Evolutionary conservation across 352 stramenopile species (phyloP).

Genomic region (Paralagenidium karlingii): DNA sequence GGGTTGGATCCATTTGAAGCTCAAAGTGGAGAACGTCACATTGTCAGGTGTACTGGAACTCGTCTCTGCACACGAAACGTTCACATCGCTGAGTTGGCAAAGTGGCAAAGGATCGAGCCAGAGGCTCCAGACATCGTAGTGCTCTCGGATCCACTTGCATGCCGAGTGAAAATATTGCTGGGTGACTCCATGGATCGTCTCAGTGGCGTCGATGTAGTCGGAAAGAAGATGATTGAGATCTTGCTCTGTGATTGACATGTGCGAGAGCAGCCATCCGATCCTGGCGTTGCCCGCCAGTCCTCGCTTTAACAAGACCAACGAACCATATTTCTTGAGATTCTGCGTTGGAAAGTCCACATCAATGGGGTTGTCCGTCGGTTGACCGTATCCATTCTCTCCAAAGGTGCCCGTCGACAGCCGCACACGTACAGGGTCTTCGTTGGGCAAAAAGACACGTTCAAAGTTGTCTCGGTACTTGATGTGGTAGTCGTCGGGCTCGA

Average conservation of each 20-base stretch:
- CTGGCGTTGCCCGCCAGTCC: neutral
- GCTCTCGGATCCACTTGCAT: slow-evolving; percentile 17
- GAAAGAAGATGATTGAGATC: slow-evolving; percentile 23
- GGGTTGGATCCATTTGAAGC: too few relatives aligned
- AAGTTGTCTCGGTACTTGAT: slow-evolving; percentile 18
- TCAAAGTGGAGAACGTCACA: too few relatives aligned
- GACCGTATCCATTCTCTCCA: slow-evolving; percentile 32
- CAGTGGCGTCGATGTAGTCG: neutral
- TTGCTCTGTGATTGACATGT: slow-evolving; percentile 15
- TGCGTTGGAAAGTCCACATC: slow-evolving; percentile 25
- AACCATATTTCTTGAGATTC: slow-evolving; percentile 18
- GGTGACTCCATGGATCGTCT: too few relatives aligned
- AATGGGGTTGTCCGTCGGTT: slow-evolving; percentile 25
- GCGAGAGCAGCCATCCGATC: slow-evolving; percentile 1
- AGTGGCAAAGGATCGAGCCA: slow-evolving; percentile 14
- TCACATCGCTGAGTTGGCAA: slow-evolving; percentile 9
- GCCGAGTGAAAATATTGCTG: slow-evolving; percentile 19
- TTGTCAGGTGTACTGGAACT: too few relatives aligned
- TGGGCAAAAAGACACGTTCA: slow-evolving; percentile 26
- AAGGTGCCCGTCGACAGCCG: slow-evolving; percentile 17
- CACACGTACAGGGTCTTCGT: slow-evolving; percentile 13
- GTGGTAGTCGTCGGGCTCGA: slow-evolving; percentile 33
- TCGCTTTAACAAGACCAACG: neutral
- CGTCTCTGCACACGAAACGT: too few relatives aligned
- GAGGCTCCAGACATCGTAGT: slow-evolving; percentile 14